A percentile compares a stretch with the other conserved stretches of the same genome.
Evolutionary conservation across 179 eudicot genomes (phyloP).

Genomic region (Carnegiea gigantea): DNA sequence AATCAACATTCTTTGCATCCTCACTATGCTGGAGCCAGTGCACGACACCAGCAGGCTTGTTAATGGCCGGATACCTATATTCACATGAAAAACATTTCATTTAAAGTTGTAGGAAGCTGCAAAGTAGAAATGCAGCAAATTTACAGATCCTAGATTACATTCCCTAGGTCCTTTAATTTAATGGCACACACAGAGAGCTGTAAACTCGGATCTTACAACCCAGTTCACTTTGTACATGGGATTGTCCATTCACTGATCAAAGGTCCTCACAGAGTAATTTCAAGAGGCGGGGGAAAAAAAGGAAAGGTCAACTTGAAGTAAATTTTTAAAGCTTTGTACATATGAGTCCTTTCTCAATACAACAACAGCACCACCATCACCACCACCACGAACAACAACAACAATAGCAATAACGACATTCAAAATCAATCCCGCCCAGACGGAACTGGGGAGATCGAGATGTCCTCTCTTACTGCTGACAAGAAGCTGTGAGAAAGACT

Average conservation of each 20-base stretch:
- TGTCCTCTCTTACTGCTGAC: too few relatives aligned
- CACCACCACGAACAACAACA: neutral
- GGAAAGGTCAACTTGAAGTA: neutral
- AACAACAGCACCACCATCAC: too few relatives aligned
- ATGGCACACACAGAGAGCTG: neutral
- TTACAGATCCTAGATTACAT: neutral
- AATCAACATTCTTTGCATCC: constrained; percentile 87
- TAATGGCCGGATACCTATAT: constrained; percentile 94
- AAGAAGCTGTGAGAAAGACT: too few relatives aligned
- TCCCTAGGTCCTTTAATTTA: neutral
- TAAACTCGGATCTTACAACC: neutral
- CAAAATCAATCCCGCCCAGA: too few relatives aligned
- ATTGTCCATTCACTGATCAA: neutral
- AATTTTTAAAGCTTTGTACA: neutral
- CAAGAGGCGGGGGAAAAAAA: neutral
- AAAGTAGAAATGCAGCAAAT: neutral
- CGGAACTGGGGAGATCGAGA: too few relatives aligned
- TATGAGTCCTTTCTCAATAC: neutral
- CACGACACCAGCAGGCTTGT: constrained; percentile 89
- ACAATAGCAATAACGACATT: too few relatives aligned
- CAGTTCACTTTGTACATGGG: neutral
- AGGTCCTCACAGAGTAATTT: neutral
- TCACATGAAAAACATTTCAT: constrained; percentile 6
- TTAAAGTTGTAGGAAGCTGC: neutral
- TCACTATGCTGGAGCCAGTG: constrained; percentile 90